These are phyloP conservation scores for Aspergillus avenaceus DNA, from an alignment of 495 filamentous ascomycete genomes.

Conservation along the genomic window DNA sequence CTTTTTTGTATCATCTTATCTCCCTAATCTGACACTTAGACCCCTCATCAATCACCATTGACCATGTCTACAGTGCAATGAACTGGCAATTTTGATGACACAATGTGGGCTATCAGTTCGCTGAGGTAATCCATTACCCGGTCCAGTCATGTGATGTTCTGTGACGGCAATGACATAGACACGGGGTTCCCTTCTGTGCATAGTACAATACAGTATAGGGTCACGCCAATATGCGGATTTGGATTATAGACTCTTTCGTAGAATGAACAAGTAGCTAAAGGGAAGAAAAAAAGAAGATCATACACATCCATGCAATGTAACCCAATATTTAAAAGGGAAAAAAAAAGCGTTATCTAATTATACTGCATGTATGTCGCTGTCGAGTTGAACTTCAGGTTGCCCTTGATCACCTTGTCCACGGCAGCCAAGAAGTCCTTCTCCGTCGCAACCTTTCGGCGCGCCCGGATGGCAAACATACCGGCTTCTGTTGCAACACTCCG, in stretches of 20 bases:
- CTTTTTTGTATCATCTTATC: too few species aligned
- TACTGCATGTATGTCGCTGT: slow-evolving; percentile 99
- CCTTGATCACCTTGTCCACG: slow-evolving; percentile 99
- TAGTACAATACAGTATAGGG: neutral
- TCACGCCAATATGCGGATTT: neutral
- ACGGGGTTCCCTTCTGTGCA: neutral
- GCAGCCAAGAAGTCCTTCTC: slow-evolving; percentile 99
- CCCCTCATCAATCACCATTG: too few species aligned
- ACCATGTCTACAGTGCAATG: too few species aligned
- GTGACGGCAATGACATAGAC: neutral
- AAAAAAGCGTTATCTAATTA: slow-evolving; percentile 59
- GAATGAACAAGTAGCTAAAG: slow-evolving; percentile 15
- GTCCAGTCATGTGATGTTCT: slow-evolving; percentile 12
- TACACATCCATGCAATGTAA: slow-evolving; percentile 25
- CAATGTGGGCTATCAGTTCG: neutral
- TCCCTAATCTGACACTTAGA: too few species aligned
- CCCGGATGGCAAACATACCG: slow-evolving; percentile 97
- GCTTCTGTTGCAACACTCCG: slow-evolving; percentile 97
- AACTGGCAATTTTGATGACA: too few species aligned
- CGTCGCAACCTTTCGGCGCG: slow-evolving; percentile 93
- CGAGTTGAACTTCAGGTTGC: slow-evolving; percentile 98
- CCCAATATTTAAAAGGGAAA: slow-evolving; percentile 4
- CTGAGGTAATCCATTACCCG: slow-evolving; percentile 2
- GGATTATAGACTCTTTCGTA: slow-evolving; percentile 8
- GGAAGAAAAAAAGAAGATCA: slow-evolving; percentile 20